Percentiles rank a stretch among this genome's conserved stretches.
Evolutionary conservation across 2,329 filamentous ascomycete species (phyloP).

Genomic region (Sporothrix humicola): DNA sequence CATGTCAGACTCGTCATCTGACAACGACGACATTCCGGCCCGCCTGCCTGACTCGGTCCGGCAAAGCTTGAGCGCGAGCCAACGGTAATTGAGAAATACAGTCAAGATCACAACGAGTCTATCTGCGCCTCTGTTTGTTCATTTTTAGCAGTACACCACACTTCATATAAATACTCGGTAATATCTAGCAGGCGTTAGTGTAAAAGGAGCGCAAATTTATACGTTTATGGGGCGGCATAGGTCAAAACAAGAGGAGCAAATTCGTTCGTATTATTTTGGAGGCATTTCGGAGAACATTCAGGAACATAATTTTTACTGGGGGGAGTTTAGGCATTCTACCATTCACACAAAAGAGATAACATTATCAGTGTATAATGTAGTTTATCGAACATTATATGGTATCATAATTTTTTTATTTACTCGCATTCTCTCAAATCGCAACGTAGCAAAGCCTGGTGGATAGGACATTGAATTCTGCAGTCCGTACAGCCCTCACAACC

Average conservation of each 20-base stretch:
- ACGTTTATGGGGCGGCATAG: neutral
- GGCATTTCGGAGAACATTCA: neutral
- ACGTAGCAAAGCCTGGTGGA: too few species aligned
- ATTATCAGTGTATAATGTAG: too few species aligned
- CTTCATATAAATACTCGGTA: neutral
- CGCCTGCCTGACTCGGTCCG: conserved; percentile 44
- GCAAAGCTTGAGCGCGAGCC: conserved; percentile 39
- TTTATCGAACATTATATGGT: too few species aligned
- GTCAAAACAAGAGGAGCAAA: neutral
- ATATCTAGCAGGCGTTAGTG: neutral
- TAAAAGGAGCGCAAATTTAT: neutral
- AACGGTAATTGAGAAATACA: neutral
- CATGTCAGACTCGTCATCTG: conserved; percentile 42
- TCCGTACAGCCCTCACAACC: too few species aligned
- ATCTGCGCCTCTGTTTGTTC: neutral
- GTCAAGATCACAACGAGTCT: too few species aligned
- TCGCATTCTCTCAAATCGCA: neutral
- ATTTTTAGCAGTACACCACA: neutral
- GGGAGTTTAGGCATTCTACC: neutral
- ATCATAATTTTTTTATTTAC: neutral
- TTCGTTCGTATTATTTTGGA: neutral
- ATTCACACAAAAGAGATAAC: too few species aligned
- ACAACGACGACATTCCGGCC: conserved; percentile 46
- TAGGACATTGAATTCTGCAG: too few species aligned
- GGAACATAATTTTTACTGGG: neutral